A percentile compares a stretch with the other conserved stretches of the same genome.
These are phyloP conservation scores for Gentiana dahurica DNA, from an alignment of 257 asterid genomes.

Conservation along the genomic window DNA sequence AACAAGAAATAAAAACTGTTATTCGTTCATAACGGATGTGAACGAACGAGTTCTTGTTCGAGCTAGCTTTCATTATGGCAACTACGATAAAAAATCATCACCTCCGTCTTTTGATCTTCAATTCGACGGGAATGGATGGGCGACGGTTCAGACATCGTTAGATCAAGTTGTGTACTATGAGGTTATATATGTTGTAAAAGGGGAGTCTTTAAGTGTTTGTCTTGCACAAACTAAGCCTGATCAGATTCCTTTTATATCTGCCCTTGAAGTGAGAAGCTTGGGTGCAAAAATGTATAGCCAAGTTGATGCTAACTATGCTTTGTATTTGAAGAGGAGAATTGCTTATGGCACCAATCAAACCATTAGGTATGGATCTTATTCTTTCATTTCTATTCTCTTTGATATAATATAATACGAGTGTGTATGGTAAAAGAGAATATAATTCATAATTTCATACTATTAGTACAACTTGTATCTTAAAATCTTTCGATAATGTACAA, in stretches of 20 bases:
- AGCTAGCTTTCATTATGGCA: conserved; percentile 56
- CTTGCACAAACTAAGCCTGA: conserved; percentile 36
- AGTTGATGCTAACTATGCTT: conserved; percentile 16
- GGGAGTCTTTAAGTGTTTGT: conserved; percentile 32
- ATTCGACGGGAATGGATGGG: conserved; percentile 52
- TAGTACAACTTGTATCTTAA: neutral
- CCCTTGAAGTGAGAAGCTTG: conserved; percentile 51
- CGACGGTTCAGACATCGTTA: conserved; percentile 17
- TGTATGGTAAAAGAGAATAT: neutral
- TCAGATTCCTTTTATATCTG: conserved; percentile 50
- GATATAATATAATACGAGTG: neutral
- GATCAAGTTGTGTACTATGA: conserved; percentile 19
- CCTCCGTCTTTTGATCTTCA: conserved; percentile 53
- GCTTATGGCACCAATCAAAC: conserved; percentile 47
- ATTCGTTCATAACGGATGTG: conserved; percentile 11
- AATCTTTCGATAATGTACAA: neutral
- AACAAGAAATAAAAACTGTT: conserved; percentile 36
- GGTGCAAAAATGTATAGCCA: conserved; percentile 29
- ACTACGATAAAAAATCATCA: conserved; percentile 39
- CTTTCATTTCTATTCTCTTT: no score
- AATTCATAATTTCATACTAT: neutral
- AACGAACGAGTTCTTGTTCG: conserved; percentile 37
- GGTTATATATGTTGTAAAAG: conserved; percentile 28
- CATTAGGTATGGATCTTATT: conserved; percentile 20
- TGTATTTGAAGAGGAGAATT: conserved; percentile 26